phyloP scores from a whole-genome alignment of 1,139 yeast genomes.

The Diutina rugosa region DNA sequence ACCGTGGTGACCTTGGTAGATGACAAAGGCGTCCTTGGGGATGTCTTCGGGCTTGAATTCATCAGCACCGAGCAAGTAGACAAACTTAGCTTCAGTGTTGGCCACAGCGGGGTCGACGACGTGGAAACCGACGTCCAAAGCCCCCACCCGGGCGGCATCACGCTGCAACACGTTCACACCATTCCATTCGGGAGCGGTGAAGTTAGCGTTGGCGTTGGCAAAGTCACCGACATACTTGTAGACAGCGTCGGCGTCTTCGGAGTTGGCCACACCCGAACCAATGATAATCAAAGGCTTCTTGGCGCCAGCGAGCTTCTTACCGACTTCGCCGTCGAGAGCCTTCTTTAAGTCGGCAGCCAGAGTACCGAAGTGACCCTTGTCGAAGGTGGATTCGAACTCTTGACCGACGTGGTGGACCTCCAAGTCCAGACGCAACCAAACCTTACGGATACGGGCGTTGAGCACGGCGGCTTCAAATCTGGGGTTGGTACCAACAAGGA shows the following conservation, averaged over 20 bases:
- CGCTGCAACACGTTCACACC: slow-evolving; percentile 76
- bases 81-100: slow-evolving; percentile 53
- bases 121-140: slow-evolving; percentile 74
- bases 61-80: slow-evolving; percentile 78
- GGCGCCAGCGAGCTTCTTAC: slow-evolving; percentile 56
- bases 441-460: slow-evolving; percentile 72
- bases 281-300: slow-evolving; percentile 68
- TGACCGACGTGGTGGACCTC: slow-evolving; percentile 66
- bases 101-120: slow-evolving; percentile 36
- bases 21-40: slow-evolving; percentile 79
- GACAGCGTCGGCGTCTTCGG: slow-evolving; percentile 51
- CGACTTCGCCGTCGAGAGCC: slow-evolving; percentile 59
- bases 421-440: slow-evolving; percentile 61
- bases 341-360: slow-evolving; percentile 42
- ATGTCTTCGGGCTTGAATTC: slow-evolving; percentile 58
- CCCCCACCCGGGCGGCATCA: slow-evolving; percentile 79
- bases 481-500: slow-evolving; percentile 77
- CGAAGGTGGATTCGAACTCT: slow-evolving; percentile 66
- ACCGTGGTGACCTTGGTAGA: slow-evolving; percentile 91
- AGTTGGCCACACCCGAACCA: slow-evolving; percentile 72
- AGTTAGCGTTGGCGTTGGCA: slow-evolving; percentile 43
- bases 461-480: slow-evolving; percentile 86
- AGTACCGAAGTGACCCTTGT: slow-evolving; percentile 50
- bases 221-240: slow-evolving; percentile 53
- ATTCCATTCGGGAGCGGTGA: slow-evolving; percentile 68